These are phyloP conservation scores for Aspergillus novoparasiticus DNA, from an alignment of 2,329 filamentous ascomycete species.

Conservation along the genomic window DNA sequence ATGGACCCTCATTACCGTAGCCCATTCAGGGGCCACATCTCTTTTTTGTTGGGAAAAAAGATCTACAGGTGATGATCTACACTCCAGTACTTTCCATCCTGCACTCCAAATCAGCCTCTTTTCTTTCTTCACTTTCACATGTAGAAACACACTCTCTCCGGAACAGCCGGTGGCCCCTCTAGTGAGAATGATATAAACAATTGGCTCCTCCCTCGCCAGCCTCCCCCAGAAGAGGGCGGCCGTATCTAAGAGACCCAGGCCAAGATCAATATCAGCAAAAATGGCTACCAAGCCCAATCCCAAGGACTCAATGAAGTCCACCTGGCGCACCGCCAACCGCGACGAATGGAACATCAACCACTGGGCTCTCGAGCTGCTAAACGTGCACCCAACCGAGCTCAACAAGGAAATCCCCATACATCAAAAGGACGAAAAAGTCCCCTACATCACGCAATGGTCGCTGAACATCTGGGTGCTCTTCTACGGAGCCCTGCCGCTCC, in stretches of 20 bases:
- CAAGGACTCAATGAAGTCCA: conserved; percentile 37
- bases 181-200: not conserved
- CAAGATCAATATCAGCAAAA: not conserved
- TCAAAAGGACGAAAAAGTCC: conserved; percentile 6
- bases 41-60: not conserved
- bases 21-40: not conserved
- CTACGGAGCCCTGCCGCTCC: conserved; percentile 7
- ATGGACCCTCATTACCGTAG: not conserved
- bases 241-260: not conserved
- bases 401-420: conserved; percentile 23
- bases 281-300: conserved; percentile 25
- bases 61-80: not conserved
- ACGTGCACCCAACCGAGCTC: conserved; percentile 27
- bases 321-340: conserved; percentile 29
- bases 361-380: conserved; percentile 27
- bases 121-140: not conserved
- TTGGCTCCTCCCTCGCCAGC: not conserved
- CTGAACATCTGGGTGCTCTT: conserved; percentile 9
- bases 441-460: conserved; percentile 13
- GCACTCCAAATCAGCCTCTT: not conserved
- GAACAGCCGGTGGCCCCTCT: not conserved
- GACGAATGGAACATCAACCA: conserved; percentile 28
- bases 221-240: not conserved
- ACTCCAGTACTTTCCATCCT: not conserved
- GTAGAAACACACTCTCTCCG: not conserved